Percentiles rank a stretch among this genome's conserved stretches.
phyloP scores from a whole-genome alignment of 2,329 filamentous ascomycete species.

The Lomentospora prolificans region DNA sequence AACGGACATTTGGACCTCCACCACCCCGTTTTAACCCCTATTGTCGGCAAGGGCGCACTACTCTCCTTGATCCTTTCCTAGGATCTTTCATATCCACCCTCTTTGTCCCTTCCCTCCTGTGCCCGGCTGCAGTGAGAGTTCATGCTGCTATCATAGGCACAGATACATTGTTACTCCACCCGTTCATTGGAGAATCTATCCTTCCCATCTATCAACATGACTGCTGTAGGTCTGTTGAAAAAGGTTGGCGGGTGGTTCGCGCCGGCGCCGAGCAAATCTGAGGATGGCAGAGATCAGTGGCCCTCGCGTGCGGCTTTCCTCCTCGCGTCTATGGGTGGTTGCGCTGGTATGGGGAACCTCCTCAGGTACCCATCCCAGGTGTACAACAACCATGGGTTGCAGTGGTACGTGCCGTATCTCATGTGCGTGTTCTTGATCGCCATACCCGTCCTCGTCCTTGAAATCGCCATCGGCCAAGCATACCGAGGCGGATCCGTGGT shows the following conservation, averaged over 20 bases:
- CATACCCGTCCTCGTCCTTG: constrained; percentile 44
- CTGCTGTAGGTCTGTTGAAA: constrained; percentile 13
- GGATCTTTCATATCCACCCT: too few species aligned
- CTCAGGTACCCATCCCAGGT: constrained; percentile 47
- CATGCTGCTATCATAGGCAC: background rate
- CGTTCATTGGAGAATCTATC: background rate
- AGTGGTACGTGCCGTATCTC: constrained; percentile 51
- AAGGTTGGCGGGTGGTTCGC: constrained; percentile 23
- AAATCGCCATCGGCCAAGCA: constrained; percentile 61
- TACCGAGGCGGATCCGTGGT: constrained; percentile 46
- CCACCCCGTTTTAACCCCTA: too few species aligned
- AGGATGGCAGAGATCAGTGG: constrained; percentile 42
- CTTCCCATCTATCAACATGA: constrained; percentile 4
- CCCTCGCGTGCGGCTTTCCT: constrained; percentile 44
- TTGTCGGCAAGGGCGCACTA: too few species aligned
- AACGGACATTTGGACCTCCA: too few species aligned
- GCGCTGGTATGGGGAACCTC: constrained; percentile 47
- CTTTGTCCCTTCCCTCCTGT: background rate
- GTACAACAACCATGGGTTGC: constrained; percentile 50
- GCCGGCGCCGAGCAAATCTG: constrained; percentile 25
- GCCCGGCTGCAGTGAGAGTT: background rate
- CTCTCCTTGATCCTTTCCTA: too few species aligned
- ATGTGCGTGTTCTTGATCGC: constrained; percentile 45
- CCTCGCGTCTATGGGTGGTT: constrained; percentile 48
- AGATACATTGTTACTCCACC: background rate